A percentile compares a stretch with the other conserved stretches of the same genome.
Conservation (phyloP, 164 flowering plant genomes). For the Nymphaea thermarum region DNA sequence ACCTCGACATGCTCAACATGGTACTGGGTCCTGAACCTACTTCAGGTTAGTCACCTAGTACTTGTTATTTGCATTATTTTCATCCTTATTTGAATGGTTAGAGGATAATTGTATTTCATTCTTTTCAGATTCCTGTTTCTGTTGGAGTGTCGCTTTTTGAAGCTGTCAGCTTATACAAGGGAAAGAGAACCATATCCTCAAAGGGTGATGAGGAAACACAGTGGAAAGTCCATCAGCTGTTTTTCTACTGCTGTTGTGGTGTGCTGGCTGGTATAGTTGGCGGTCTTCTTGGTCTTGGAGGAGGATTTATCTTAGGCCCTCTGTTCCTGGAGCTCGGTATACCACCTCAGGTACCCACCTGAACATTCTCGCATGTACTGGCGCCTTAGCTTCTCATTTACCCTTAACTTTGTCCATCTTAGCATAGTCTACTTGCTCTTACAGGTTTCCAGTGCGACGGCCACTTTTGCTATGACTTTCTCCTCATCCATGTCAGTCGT, state of each 20-base stretch:
- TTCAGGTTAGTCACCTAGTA: conserved; percentile 43
- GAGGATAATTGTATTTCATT: neutral
- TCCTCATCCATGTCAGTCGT: conserved; percentile 98
- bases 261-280: conserved; percentile 83
- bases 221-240: conserved; percentile 46
- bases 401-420: neutral
- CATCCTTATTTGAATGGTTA: neutral
- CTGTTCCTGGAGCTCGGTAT: conserved; percentile 86
- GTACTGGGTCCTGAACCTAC: conserved; percentile 79
- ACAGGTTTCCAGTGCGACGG: conserved; percentile 97
- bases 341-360: conserved; percentile 67
- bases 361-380: neutral
- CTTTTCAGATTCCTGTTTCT: conserved; percentile 64
- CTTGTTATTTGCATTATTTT: neutral
- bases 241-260: conserved; percentile 50
- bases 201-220: conserved; percentile 43
- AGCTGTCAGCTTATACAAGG: conserved; percentile 61
- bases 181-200: conserved; percentile 52
- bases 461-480: conserved; percentile 96
- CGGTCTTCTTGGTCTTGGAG: conserved; percentile 91
- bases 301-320: conserved; percentile 93
- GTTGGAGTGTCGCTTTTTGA: conserved; percentile 62
- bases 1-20: conserved; percentile 50
- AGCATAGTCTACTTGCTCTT: conserved; percentile 3
- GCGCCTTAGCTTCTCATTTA: neutral